A percentile compares a stretch with the other conserved stretches of the same genome.
These are phyloP conservation scores for Arachis hypogaea DNA, from an alignment of 306 rosid genomes.

Conservation along the genomic window DNA sequence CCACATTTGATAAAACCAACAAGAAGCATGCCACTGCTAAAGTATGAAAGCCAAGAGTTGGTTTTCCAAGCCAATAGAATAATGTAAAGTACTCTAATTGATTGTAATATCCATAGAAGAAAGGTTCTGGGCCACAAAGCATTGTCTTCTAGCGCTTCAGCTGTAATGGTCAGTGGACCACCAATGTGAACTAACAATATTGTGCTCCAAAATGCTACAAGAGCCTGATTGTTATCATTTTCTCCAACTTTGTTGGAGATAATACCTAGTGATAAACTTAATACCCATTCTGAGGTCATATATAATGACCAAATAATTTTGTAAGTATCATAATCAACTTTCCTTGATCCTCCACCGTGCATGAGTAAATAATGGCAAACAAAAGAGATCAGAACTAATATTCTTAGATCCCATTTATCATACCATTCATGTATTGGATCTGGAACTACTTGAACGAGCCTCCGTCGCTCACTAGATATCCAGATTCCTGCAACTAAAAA, in stretches of 20 bases:
- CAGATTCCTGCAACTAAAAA: not conserved
- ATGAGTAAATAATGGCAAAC: not conserved
- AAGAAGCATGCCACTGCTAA: slow-evolving; percentile 1
- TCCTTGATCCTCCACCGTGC: too few species aligned
- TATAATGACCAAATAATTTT: slow-evolving; percentile 1
- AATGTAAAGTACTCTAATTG: not conserved
- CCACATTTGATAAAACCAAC: slow-evolving; percentile 20
- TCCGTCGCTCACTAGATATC: not conserved
- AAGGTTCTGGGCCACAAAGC: slow-evolving; percentile 19
- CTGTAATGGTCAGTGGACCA: slow-evolving; percentile 20
- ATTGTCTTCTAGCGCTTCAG: slow-evolving; percentile 32
- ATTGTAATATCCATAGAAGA: not conserved
- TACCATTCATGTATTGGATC: not conserved
- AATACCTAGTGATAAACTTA: slow-evolving; percentile 1
- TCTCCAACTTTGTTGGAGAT: not conserved
- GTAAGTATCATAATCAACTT: too few species aligned
- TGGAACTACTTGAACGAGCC: slow-evolving; percentile 7
- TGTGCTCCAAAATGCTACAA: slow-evolving; percentile 12
- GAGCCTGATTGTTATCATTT: not conserved
- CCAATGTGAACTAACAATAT: slow-evolving; percentile 25
- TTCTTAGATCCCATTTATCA: slow-evolving; percentile 10
- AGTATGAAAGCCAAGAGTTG: not conserved
- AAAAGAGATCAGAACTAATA: not conserved
- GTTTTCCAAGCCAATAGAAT: not conserved
- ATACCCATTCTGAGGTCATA: slow-evolving; percentile 8